Conservation (phyloP, 352 stramenopile species). For the Globisporangium iwayamae region DNA sequence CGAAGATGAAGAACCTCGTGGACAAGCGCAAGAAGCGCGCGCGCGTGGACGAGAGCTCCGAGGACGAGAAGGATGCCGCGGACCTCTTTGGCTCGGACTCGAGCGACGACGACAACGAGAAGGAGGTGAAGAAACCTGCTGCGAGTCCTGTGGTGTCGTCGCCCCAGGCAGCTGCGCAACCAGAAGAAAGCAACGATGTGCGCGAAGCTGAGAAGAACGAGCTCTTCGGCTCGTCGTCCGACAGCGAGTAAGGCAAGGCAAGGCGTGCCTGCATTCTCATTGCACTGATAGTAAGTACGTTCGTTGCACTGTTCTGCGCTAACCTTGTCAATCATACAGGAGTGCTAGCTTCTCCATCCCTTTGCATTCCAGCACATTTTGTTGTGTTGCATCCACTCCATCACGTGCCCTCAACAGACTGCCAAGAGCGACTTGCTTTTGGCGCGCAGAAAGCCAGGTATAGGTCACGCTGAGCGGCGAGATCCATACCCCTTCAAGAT, state of each 20-base stretch:
- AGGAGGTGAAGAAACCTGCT: slow-evolving; percentile 5
- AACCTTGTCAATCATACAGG: neutral
- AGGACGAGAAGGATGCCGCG: slow-evolving; percentile 57
- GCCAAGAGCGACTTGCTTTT: too few species aligned
- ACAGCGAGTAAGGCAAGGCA: slow-evolving; percentile 50
- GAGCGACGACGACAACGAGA: slow-evolving; percentile 36
- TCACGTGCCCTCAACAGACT: too few species aligned
- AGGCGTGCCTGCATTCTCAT: neutral
- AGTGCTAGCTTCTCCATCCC: neutral
- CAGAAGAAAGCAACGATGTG: slow-evolving; percentile 17
- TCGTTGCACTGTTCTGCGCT: neutral
- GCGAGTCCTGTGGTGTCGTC: neutral
- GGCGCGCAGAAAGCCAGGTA: too few species aligned
- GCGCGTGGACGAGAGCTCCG: slow-evolving; percentile 40
- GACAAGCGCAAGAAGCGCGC: slow-evolving; percentile 83
- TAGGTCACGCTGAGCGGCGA: too few species aligned
- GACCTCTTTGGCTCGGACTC: slow-evolving; percentile 86
- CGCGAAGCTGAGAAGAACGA: slow-evolving; percentile 77
- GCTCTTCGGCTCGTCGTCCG: slow-evolving; percentile 81
- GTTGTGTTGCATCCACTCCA: too few species aligned
- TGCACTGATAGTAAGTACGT: neutral
- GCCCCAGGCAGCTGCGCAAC: neutral
- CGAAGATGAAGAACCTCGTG: slow-evolving; percentile 82
- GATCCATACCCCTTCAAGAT: too few species aligned
- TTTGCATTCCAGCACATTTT: neutral